These are phyloP conservation scores for Beta macrorhiza DNA, from an alignment of 179 eudicot genomes.

Conservation along the genomic window DNA sequence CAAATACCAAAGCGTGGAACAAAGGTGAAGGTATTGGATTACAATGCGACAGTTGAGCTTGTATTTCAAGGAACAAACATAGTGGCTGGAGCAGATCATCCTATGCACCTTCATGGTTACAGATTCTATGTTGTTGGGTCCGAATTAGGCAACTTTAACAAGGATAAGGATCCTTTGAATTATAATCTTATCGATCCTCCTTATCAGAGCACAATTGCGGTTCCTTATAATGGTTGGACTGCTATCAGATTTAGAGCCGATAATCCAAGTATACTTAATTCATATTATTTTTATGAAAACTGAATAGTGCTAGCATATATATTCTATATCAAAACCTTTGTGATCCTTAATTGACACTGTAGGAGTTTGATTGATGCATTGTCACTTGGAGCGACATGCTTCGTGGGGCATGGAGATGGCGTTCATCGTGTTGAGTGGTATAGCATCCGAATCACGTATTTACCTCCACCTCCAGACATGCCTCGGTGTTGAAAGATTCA, in stretches of 20 bases:
- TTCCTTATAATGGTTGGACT: constrained; percentile 30
- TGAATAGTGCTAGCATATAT: not conserved
- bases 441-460: constrained; percentile 23
- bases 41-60: constrained; percentile 32
- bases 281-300: not conserved
- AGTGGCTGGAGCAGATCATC: constrained; percentile 29
- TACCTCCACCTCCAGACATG: constrained; percentile 29
- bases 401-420: constrained; percentile 39
- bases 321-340: no score
- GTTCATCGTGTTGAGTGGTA: constrained; percentile 36
- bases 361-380: constrained; percentile 27
- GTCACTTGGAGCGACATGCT: constrained; percentile 31
- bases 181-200: constrained; percentile 37
- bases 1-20: constrained; percentile 21
- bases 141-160: constrained; percentile 28
- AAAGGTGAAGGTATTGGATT: constrained; percentile 25
- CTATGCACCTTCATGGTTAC: constrained; percentile 40
- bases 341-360: no score
- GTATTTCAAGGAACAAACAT: constrained; percentile 28
- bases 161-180: constrained; percentile 23
- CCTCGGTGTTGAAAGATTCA: constrained; percentile 17
- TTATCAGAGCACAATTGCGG: constrained; percentile 25
- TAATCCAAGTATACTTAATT: constrained; percentile 27
- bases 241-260: constrained; percentile 29
- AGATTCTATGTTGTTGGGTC: constrained; percentile 35